Conservation (phyloP, 805 yeast genomes). For the Lipomyces chichibuensis region DNA sequence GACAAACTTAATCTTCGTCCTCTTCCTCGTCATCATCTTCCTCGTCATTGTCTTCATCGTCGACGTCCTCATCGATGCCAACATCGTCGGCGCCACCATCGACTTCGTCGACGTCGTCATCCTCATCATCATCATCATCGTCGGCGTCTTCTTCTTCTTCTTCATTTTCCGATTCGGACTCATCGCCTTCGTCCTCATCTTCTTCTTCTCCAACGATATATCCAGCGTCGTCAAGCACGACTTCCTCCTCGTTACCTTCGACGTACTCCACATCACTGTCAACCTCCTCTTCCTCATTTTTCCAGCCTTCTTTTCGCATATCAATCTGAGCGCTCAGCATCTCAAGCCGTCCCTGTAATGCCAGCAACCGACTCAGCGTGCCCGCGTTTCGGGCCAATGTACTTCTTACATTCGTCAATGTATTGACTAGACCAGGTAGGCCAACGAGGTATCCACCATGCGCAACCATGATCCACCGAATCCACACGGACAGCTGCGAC, state of each 20-base stretch:
- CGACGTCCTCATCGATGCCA: conserved; percentile 38
- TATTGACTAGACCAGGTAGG: conserved; percentile 55
- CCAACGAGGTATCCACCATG: conserved; percentile 68
- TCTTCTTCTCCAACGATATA: conserved; percentile 54
- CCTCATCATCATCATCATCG: conserved; percentile 45
- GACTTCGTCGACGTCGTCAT: conserved; percentile 40
- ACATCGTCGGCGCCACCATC: conserved; percentile 39
- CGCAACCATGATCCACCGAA: conserved; percentile 74
- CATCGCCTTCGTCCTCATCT: conserved; percentile 43
- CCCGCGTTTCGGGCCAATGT: conserved; percentile 60
- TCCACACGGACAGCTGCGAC: conserved; percentile 63
- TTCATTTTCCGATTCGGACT: conserved; percentile 50
- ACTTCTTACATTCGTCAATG: conserved; percentile 60
- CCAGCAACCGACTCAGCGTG: conserved; percentile 66
- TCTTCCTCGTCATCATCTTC: conserved; percentile 28
- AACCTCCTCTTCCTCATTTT: conserved; percentile 40
- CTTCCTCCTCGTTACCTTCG: conserved; percentile 42
- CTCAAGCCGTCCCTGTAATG: conserved; percentile 84
- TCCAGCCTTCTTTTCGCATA: conserved; percentile 57
- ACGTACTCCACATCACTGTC: conserved; percentile 46
- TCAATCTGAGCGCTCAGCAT: conserved; percentile 74
- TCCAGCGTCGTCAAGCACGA: conserved; percentile 23
- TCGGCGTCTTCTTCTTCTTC: conserved; percentile 46
- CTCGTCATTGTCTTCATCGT: conserved; percentile 35
- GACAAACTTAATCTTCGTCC: background rate